Base-by-base conservation (phyloP, 2,329 filamentous ascomycete species). In the Trichoderma sp. region DNA sequence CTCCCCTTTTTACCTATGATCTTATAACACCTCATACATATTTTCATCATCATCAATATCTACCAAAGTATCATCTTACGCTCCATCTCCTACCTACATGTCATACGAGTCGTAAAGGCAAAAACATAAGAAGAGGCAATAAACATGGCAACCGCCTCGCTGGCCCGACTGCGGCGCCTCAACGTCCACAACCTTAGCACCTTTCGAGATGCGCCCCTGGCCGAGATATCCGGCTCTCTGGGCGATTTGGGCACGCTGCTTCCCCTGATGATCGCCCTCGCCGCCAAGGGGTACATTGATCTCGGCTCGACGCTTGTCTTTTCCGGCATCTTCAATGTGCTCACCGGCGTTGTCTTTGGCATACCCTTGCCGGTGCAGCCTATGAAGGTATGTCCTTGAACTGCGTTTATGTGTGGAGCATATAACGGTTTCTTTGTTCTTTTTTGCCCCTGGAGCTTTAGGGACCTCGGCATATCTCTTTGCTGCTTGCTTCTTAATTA, bases 341-440 rank as follows among this genome's bases (percentile, higher is more conserved):
- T 92, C 14, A 97, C 94, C 0, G 96, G 95, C 21, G 77, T 90
- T 1, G 80, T 90, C 37, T 98, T 97, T 75, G 95, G 95, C 7
- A 91, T 98, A 52, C 95, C 95, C 2, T 81, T 97, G 4, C 94
- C 94, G 0, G 94, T 97, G 0, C 94, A 97, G 81, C 94, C 94
- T n/a, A 90, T 90, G 88, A 90, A 90, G 82, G 86, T 87, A 69
- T 47, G 70, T 5, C 33, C 19, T 67, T 14, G 14, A 16, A 21
- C 11, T 61, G 6, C 24, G 13, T 37, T 11, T 10, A 27, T 66
- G n/a, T 58, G 49, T 21, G 11, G 31, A 52, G 31, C 27, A 58
- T 31, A 21, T 24, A 24, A 11, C 10, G 1, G 33, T 13, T 14
- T 14, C 4, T 35, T 35, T 31, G 3, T 33, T 4, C 14, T 13